Base-by-base conservation (phyloP, 2,329 filamentous ascomycete genomes). In the Trichophyton verrucosum region DNA sequence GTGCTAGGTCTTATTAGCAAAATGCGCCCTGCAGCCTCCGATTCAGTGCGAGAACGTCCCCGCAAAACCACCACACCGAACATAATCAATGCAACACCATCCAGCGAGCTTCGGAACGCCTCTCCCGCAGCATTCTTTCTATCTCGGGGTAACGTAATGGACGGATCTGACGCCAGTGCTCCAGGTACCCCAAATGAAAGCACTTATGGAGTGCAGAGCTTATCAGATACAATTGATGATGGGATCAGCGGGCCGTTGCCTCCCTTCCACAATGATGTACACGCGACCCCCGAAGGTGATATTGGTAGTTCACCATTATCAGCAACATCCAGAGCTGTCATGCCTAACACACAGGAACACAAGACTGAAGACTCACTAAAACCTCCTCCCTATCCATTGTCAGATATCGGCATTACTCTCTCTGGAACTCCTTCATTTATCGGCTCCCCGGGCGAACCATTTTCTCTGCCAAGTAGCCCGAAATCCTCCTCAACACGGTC, bases 101-200 rank as follows among this genome's bases (percentile, higher is more conserved):
- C 68, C 66, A 68, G 68, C 60, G 73, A 76, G 61, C 70, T 71
- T 67, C 70, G 70, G 65, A 69, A 67, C 66, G 66, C 70, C 61
- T 73, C 74, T 63, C 81, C 81, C 47, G 80, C 80, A 58, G 81
- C 80, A 58, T 85, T 85, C 76, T 84, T 85, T 70, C 74, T 86
- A 63, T 76, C 79, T 63, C 81, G 78, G 64, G 80, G 79, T 66
- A 74, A 76, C 61, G 77, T 80, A 59, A 70, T 80, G 66, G 75
- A 81, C 62, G 69, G 70, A 27, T 72, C 71, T 27, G 66, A 64
- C n/a, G 60, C 67, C 17, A 65, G 67, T 38, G 64, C 71, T n/a
- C 61, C 66, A 9, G 69, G 68, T 3, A 68, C 68, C 13, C 65
- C 67, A 20, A 68, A 66, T 49, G 77, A 81, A 40, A 80, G 76